Evolutionary conservation across 2,329 filamentous ascomycete genomes (phyloP).

Genomic region (Hypoxylon sp.): DNA sequence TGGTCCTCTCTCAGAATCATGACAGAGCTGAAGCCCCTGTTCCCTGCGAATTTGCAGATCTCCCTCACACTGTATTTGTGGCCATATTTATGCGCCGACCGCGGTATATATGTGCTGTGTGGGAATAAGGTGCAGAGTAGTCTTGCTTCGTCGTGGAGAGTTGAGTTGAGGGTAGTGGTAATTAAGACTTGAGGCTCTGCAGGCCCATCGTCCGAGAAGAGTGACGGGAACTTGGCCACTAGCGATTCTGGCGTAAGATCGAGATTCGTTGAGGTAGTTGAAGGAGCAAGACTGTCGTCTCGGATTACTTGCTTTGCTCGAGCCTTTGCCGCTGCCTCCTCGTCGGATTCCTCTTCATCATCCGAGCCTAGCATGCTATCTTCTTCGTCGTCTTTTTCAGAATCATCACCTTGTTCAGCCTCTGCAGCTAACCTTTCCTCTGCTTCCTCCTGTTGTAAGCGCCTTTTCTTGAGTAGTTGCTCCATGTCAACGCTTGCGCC

Average conservation of each 20-base stretch:
- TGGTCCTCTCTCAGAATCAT: conserved; percentile 90
- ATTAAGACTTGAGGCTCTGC: conserved; percentile 87
- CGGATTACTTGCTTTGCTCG: conserved; percentile 62
- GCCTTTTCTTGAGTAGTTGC: conserved; percentile 68
- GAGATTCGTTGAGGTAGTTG: conserved; percentile 74
- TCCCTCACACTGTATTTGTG: conserved; percentile 95
- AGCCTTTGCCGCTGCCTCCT: conserved; percentile 58
- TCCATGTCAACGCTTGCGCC: conserved; percentile 71
- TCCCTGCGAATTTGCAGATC: conserved; percentile 86
- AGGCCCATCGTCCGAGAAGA: conserved; percentile 72
- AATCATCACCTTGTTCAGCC: conserved; percentile 60
- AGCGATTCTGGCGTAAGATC: conserved; percentile 74
- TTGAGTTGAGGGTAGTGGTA: conserved; percentile 91
- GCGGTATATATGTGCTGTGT: conserved; percentile 87
- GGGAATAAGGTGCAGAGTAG: conserved; percentile 87
- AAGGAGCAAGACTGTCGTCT: conserved; percentile 68
- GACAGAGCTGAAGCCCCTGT: conserved; percentile 86
- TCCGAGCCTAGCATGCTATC: conserved; percentile 87
- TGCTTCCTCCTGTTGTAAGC: conserved; percentile 65
- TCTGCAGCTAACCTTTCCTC: conserved; percentile 64
- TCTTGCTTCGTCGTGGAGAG: conserved; percentile 85
- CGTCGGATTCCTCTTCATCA: conserved; percentile 62
- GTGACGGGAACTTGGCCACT: conserved; percentile 72
- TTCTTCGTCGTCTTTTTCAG: conserved; percentile 66
- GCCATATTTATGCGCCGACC: conserved; percentile 84